Conservation (phyloP, 768 basidiomycete genomes). For the Pisolithus sp. region DNA sequence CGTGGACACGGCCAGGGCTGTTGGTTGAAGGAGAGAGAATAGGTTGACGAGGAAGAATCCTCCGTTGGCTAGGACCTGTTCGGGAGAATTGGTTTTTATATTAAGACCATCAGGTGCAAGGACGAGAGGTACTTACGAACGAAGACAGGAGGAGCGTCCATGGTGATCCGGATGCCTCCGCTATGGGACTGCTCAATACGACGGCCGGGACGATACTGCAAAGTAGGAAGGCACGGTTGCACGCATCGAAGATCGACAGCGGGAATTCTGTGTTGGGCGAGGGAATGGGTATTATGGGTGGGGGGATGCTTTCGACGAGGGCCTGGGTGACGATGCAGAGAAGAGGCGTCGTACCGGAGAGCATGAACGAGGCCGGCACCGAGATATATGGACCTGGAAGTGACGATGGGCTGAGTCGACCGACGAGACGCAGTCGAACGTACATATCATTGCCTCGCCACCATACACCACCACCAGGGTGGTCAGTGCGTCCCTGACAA, state of each 20-base stretch:
- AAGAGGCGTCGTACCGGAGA: constrained; percentile 58
- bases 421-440: not conserved
- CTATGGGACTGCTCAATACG: constrained; percentile 47
- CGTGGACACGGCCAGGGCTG: constrained; percentile 59
- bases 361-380: constrained; percentile 70
- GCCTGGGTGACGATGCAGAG: constrained; percentile 60
- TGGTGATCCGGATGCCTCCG: constrained; percentile 55
- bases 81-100: too few relatives aligned
- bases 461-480: constrained; percentile 69
- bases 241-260: constrained; percentile 67
- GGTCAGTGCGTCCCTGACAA: constrained; percentile 49
- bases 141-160: constrained; percentile 73
- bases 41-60: constrained; percentile 78
- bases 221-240: constrained; percentile 72
- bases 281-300: constrained; percentile 36
- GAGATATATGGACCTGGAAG: constrained; percentile 55
- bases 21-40: constrained; percentile 70
- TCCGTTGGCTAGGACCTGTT: constrained; percentile 63
- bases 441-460: constrained; percentile 68
- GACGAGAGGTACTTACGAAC: constrained; percentile 40
- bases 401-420: constrained; percentile 1
- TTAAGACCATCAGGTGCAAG: not conserved
- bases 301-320: constrained; percentile 54
- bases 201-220: constrained; percentile 72
- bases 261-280: constrained; percentile 60